A percentile compares a stretch with the other conserved stretches of the same genome.
phyloP scores from a whole-genome alignment of 2,329 filamentous ascomycete species.

The Clathrospora elynae region DNA sequence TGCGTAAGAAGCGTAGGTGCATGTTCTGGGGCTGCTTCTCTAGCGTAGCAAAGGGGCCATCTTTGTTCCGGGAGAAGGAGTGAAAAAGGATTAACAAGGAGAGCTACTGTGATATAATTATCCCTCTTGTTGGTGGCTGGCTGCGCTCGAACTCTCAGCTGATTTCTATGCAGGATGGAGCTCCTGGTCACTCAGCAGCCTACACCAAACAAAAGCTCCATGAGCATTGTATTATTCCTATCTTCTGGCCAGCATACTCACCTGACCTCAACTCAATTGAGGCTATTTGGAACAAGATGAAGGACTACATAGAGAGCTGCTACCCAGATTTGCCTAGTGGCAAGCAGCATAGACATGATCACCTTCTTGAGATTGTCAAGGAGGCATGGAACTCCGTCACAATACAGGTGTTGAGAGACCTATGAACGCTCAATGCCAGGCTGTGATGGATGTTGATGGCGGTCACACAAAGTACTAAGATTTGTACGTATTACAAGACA shows the following conservation, averaged over 20 bases:
- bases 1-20: constrained; percentile 2
- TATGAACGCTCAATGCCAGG: not conserved
- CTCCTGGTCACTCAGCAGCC: constrained; percentile 2
- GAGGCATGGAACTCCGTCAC: not conserved
- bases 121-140: constrained; percentile 11
- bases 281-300: constrained; percentile 16
- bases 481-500: no score
- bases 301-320: not conserved
- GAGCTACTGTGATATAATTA: constrained; percentile 23
- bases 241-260: constrained; percentile 10
- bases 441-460: not conserved
- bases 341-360: not conserved
- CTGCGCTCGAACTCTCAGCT: constrained; percentile 8
- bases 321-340: not conserved
- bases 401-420: not conserved
- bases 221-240: constrained; percentile 1
- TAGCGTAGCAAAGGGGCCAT: constrained; percentile 29
- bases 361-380: not conserved
- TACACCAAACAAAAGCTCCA: constrained; percentile 2
- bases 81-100: constrained; percentile 32
- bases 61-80: constrained; percentile 42
- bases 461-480: not conserved
- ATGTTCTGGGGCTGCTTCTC: constrained; percentile 17
- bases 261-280: constrained; percentile 14
- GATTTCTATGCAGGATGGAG: constrained; percentile 17